These are phyloP conservation scores for Sechiopsis laciniata DNA, from an alignment of 306 rosid species.

Conservation along the genomic window DNA sequence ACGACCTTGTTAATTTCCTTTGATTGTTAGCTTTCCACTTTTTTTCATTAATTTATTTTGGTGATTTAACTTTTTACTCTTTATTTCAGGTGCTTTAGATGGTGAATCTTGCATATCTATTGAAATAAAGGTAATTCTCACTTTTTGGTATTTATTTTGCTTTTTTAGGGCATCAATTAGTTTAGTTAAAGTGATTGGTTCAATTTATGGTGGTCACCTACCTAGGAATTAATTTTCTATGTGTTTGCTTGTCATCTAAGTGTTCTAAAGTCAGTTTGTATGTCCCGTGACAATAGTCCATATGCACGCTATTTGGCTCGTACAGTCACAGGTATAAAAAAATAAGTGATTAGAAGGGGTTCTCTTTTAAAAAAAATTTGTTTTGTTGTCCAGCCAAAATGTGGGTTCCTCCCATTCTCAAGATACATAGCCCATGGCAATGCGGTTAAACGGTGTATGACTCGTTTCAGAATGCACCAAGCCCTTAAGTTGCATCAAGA, in stretches of 20 bases:
- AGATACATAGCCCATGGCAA: conserved; percentile 64
- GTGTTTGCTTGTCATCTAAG: too few species aligned
- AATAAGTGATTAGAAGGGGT: not conserved
- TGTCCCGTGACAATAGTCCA: too few species aligned
- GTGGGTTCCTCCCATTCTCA: conserved; percentile 87
- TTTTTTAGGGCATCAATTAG: conserved; percentile 9
- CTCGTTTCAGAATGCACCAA: conserved; percentile 95
- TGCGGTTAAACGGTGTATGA: conserved; percentile 49
- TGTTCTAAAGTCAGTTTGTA: too few species aligned
- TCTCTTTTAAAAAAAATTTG: not conserved
- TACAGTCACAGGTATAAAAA: too few species aligned
- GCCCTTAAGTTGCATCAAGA: conserved; percentile 71
- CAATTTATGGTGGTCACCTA: too few species aligned
- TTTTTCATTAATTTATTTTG: not conserved
- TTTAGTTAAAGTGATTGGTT: not conserved
- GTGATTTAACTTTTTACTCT: not conserved
- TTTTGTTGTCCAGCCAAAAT: conserved; percentile 24
- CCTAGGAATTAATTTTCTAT: too few species aligned
- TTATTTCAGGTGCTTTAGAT: conserved; percentile 45
- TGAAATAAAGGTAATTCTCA: conserved; percentile 71
- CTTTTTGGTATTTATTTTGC: not conserved
- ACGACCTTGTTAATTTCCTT: not conserved
- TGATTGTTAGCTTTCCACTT: conserved; percentile 1
- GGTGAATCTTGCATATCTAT: conserved; percentile 62
- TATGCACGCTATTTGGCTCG: too few species aligned